Conservation (phyloP, 2,329 filamentous ascomycete genomes). For the Fusarium secorum region DNA sequence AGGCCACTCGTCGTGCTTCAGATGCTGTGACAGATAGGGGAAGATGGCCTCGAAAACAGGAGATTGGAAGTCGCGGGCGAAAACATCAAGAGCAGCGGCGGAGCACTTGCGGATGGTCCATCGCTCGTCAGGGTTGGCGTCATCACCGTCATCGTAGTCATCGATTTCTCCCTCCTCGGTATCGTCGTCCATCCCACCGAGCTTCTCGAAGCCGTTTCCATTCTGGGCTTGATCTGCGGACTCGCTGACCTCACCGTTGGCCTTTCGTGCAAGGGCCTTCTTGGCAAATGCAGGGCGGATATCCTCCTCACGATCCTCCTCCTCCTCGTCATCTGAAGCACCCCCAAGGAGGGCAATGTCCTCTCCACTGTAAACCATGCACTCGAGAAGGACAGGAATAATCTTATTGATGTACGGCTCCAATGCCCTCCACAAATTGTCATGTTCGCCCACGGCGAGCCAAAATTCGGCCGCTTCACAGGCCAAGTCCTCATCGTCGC, state of each 20-base stretch:
- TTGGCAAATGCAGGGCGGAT: conserved; percentile 93
- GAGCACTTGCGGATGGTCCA: conserved; percentile 99
- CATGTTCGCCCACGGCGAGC: conserved; percentile 90
- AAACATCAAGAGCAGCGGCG: conserved; percentile 91
- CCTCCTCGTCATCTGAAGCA: conserved; percentile 87
- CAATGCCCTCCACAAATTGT: conserved; percentile 77
- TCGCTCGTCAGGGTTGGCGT: conserved; percentile 83
- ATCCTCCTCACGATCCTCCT: conserved; percentile 89
- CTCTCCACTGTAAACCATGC: conserved; percentile 96
- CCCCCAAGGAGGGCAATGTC: conserved; percentile 86
- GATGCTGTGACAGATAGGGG: conserved; percentile 88
- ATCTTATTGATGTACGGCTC: conserved; percentile 83
- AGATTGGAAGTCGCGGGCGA: conserved; percentile 87
- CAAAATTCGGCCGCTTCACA: conserved; percentile 98
- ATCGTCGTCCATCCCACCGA: conserved; percentile 72
- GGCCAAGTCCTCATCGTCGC: conserved; percentile 86
- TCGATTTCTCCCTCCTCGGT: conserved; percentile 89
- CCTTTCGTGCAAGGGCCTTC: conserved; percentile 64
- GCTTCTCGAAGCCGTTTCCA: conserved; percentile 63
- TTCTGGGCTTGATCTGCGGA: conserved; percentile 62
- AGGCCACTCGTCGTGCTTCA: conserved; percentile 89
- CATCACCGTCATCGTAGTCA: conserved; percentile 76
- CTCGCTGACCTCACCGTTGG: conserved; percentile 59
- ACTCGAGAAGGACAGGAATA: conserved; percentile 87
- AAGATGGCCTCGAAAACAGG: conserved; percentile 91